Percentiles rank a stretch among this genome's conserved stretches.
These are phyloP conservation scores for Yamadazyma jaroonii DNA, from an alignment of 1,139 yeast genomes.

Conservation along the genomic window DNA sequence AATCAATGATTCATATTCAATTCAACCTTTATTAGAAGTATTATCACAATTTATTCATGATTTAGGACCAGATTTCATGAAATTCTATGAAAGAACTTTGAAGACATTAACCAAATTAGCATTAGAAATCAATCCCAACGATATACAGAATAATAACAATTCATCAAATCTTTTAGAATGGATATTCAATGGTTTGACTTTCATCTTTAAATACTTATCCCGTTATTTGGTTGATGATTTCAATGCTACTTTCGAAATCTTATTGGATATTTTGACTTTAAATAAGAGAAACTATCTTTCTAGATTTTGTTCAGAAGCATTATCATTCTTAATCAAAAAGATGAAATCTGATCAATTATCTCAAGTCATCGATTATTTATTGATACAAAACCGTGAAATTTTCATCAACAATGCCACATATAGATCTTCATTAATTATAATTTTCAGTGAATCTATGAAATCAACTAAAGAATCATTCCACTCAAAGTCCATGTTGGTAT, in stretches of 20 bases:
- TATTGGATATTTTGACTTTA: slow-evolving; percentile 61
- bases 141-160: slow-evolving; percentile 38
- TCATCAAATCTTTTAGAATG: slow-evolving; percentile 76
- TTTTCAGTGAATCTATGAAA: slow-evolving; percentile 73
- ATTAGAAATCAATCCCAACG: slow-evolving; percentile 43
- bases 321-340: slow-evolving; percentile 80
- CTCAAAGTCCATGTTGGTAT: slow-evolving; percentile 58
- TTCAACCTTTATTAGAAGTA: slow-evolving; percentile 80
- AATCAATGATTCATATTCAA: slow-evolving; percentile 62
- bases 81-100: slow-evolving; percentile 58
- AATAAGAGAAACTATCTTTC: slow-evolving; percentile 61
- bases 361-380: slow-evolving; percentile 47
- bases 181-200: slow-evolving; percentile 83
- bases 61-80: slow-evolving; percentile 86
- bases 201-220: slow-evolving; percentile 82
- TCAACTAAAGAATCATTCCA: slow-evolving; percentile 73
- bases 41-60: slow-evolving; percentile 88
- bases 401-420: slow-evolving; percentile 39
- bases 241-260: slow-evolving; percentile 60
- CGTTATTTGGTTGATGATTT: slow-evolving; percentile 60
- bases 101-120: slow-evolving; percentile 51
- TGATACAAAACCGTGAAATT: slow-evolving; percentile 41
- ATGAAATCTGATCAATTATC: slow-evolving; percentile 49
- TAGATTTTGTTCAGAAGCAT: slow-evolving; percentile 86
- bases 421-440: slow-evolving; percentile 54